Percentiles rank a stretch among this genome's conserved stretches.
These are phyloP conservation scores for Staphylotrichum longicolle DNA, from an alignment of 495 filamentous ascomycete genomes.

Conservation along the genomic window DNA sequence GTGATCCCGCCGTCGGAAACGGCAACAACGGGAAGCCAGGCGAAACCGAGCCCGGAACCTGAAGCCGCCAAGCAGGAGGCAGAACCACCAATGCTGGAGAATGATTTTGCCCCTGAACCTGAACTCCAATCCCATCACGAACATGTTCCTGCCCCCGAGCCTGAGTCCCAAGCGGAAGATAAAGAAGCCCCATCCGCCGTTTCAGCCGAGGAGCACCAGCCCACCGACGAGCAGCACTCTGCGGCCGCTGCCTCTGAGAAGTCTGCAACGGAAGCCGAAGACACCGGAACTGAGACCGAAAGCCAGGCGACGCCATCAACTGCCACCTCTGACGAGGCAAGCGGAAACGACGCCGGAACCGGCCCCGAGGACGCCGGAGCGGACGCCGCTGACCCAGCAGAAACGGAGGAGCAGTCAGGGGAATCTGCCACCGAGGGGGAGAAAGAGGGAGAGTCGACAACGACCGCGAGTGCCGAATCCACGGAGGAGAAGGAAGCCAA, in stretches of 20 bases:
- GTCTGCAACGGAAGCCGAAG: neutral
- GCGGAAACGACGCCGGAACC: neutral
- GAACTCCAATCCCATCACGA: constrained; percentile 3
- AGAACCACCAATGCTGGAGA: neutral
- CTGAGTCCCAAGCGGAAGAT: neutral
- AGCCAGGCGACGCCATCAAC: neutral
- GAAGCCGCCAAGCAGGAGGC: constrained; percentile 1
- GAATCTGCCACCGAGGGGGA: neutral
- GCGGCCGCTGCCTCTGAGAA: neutral
- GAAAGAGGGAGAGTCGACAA: constrained; percentile 17
- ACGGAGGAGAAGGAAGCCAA: constrained; percentile 21
- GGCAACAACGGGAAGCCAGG: neutral
- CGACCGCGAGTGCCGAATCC: neutral
- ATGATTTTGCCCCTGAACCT: constrained; percentile 5
- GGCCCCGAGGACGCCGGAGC: neutral
- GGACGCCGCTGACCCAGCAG: neutral
- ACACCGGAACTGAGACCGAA: constrained; percentile 5
- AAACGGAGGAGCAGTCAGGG: neutral
- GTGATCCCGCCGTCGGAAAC: constrained; percentile 26
- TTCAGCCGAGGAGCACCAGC: neutral
- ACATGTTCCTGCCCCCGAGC: neutral
- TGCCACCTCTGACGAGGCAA: neutral
- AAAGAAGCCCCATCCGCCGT: neutral
- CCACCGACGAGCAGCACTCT: neutral
- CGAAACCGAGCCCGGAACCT: constrained; percentile 1